Base-by-base conservation (phyloP, 805 yeast species). In the Yamadazyma tumulicola region DNA sequence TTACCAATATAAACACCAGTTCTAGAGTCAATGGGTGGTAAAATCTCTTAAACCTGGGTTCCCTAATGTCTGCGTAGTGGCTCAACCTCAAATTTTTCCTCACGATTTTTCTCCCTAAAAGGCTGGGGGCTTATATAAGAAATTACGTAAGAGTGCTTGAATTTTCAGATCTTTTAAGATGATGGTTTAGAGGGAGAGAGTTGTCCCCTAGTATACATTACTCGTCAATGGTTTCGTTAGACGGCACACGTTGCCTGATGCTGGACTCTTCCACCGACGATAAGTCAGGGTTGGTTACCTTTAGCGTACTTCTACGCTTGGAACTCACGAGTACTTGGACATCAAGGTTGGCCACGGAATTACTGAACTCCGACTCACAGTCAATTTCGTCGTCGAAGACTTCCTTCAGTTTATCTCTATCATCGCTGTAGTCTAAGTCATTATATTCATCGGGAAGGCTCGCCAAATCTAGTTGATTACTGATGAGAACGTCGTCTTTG, bases 261-360 rank as follows among this genome's bases (percentile, higher is more conserved):
- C 29, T 34, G 8, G 20, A 21, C 31, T 38, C 21, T 28, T 36
- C 29, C 19, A 39, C 24, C 13, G 23, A 20, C n/a, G 24, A 19
- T 13, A 26, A 26, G 35, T 55, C 60, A n/a, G 89, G 89, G 48
- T 82, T 82, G 30, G 76, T 68, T 23, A 82, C 75, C 22, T 82
- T 55, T 28, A 82, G 59, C 34, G 71, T 69, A 1, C 81, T 69
- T 38, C 85, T 61, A 45, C 87, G 61, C 49, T 74, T 75, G 11
- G 84, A 75, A 40, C 83, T 74, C 6, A 82, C 87, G 40, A 82
- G 56, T 6, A 82, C 82, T 54, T 82, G 89, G 2, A 80, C 89
- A 43, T 82, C 88, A 17, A 43, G 15, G 26, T 42, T 34, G 11
- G 35, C 44, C 10, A 42, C 22, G 4, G 32, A 27, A 15, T 34